Conservation (phyloP, 371 early-diverging fungal species). For the Mortierella sp. region DNA sequence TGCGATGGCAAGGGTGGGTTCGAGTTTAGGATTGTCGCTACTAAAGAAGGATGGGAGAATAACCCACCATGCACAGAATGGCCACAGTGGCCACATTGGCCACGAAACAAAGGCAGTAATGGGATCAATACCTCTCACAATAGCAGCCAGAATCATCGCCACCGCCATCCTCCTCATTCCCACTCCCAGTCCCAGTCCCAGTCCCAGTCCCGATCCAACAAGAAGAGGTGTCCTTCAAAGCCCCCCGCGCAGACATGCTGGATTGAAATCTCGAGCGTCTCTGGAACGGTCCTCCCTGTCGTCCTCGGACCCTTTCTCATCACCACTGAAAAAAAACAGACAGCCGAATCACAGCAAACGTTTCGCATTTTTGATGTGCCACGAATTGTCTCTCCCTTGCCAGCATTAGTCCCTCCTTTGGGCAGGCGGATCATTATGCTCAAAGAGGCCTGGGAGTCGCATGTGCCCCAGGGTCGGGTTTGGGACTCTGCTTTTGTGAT, state of each 20-base stretch:
- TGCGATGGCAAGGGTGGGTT: slow-evolving; percentile 60
- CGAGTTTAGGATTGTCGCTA: slow-evolving; percentile 53
- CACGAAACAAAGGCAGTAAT: slow-evolving; percentile 14
- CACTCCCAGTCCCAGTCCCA: slow-evolving; percentile 12
- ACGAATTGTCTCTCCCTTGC: slow-evolving; percentile 54
- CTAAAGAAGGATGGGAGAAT: slow-evolving; percentile 1
- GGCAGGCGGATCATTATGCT: slow-evolving; percentile 53
- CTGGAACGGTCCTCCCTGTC: slow-evolving; percentile 47
- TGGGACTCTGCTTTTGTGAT: slow-evolving; percentile 73
- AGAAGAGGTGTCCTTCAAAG: too few relatives aligned
- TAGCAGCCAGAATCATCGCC: too few relatives aligned
- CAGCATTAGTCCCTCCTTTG: slow-evolving; percentile 11
- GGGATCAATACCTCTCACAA: neutral
- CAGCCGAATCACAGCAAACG: slow-evolving; percentile 35
- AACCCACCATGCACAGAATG: neutral
- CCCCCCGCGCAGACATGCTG: too few relatives aligned
- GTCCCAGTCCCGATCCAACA: slow-evolving; percentile 7
- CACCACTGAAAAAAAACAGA: neutral
- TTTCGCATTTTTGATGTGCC: slow-evolving; percentile 46
- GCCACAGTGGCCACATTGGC: neutral
- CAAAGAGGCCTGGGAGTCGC: slow-evolving; percentile 66
- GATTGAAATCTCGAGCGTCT: too few relatives aligned
- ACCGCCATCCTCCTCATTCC: slow-evolving; percentile 20
- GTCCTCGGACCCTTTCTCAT: slow-evolving; percentile 59
- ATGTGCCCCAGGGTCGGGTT: slow-evolving; percentile 68